Conservation (phyloP, 164 flowering plant genomes). For the Euptelea pleiosperma region DNA sequence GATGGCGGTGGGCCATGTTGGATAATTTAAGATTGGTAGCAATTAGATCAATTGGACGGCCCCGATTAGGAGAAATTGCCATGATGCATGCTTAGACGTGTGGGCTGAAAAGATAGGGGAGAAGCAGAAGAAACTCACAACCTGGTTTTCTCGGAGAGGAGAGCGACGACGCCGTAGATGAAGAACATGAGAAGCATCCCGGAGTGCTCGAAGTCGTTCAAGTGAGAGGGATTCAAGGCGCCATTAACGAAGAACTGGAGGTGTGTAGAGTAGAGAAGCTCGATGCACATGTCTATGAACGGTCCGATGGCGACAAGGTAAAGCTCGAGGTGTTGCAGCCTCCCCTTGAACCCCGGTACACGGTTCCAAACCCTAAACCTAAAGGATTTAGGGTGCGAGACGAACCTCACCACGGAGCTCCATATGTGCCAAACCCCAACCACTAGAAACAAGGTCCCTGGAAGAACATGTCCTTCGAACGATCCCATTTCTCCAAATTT, state of each 20-base stretch:
- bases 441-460: constrained; percentile 75
- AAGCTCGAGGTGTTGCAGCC: constrained; percentile 69
- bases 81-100: too few relatives aligned
- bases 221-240: constrained; percentile 74
- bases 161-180: constrained; percentile 57
- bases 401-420: constrained; percentile 59
- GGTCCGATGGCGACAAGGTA: constrained; percentile 67
- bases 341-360: constrained; percentile 68
- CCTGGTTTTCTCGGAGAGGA: constrained; percentile 82
- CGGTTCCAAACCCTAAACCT: constrained; percentile 82
- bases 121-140: constrained; percentile 13
- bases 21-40: too few relatives aligned
- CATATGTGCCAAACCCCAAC: constrained; percentile 91
- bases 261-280: constrained; percentile 84
- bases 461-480: constrained; percentile 83
- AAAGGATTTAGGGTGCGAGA: constrained; percentile 55
- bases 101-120: too few relatives aligned
- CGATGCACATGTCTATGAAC: constrained; percentile 72
- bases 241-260: constrained; percentile 83
- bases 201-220: constrained; percentile 94
- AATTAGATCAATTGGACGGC: too few relatives aligned
- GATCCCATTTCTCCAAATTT: constrained; percentile 64
- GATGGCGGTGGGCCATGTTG: too few relatives aligned
- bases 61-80: too few relatives aligned
- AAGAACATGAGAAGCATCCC: constrained; percentile 99